Percentiles rank a stretch among this genome's conserved stretches.
phyloP scores from a whole-genome alignment of 2,329 filamentous ascomycete genomes.

The Mycosphaerella sp. region DNA sequence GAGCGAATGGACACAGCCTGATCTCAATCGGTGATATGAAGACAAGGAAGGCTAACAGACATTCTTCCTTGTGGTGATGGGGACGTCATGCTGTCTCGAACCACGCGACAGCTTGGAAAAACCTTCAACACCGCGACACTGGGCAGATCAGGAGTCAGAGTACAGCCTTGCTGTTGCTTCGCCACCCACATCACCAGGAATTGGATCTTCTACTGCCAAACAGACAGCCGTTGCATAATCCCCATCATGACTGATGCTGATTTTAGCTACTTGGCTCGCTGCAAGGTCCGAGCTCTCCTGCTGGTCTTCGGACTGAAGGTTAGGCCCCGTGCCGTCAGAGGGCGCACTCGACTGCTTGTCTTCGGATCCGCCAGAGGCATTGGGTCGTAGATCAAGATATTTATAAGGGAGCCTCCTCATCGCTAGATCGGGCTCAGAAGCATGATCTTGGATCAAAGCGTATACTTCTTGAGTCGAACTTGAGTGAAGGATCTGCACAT shows the following conservation, averaged over 20 bases:
- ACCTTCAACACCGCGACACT: not conserved
- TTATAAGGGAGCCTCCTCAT: not conserved
- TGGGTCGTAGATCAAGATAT: not conserved
- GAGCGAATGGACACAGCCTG: too few relatives aligned
- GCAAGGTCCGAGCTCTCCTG: not conserved
- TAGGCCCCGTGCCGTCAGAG: not conserved
- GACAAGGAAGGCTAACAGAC: too few relatives aligned
- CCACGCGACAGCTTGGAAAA: too few relatives aligned
- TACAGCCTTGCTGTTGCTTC: conserved; percentile 6
- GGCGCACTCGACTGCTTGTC: not conserved
- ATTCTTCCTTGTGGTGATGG: too few relatives aligned
- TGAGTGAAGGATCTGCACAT: conserved; percentile 39
- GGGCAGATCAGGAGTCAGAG: not conserved
- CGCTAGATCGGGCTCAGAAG: not conserved
- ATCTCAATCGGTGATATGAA: too few relatives aligned
- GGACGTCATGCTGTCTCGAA: too few relatives aligned
- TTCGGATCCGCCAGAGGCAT: too few relatives aligned
- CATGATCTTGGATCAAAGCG: conserved; percentile 37
- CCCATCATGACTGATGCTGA: conserved; percentile 84
- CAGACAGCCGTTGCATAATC: conserved; percentile 72
- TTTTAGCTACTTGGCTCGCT: conserved; percentile 52
- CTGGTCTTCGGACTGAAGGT: not conserved
- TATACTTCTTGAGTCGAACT: conserved; percentile 54
- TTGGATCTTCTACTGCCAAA: conserved; percentile 42
- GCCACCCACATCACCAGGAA: conserved; percentile 28